Base-by-base conservation (phyloP, 164 flowering plant species). In the Vitis rotundifolia region DNA sequence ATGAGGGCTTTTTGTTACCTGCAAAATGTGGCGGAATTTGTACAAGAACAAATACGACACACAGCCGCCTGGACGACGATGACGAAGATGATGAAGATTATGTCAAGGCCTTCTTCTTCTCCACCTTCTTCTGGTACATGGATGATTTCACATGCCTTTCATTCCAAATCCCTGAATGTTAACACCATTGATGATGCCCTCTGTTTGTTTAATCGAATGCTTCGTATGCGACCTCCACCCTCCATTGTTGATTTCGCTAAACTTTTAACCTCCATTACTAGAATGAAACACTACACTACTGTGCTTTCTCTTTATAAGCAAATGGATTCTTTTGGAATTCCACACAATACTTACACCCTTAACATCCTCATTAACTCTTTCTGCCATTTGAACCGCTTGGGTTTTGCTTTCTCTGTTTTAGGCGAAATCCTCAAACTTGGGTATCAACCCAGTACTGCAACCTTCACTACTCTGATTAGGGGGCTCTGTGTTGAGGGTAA, bases 361-460 rank as follows among this genome's bases (percentile, higher is more conserved):
- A 54, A 48, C 50, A 70, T 79, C 11, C 11, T 79, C 52, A 18
- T 76, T 31, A 79, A 70, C 49, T 70, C 73, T n/a, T 70, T 49
- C 16, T 76, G 77, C 73, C 63, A 53, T 8, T 29, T 73, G 67
- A 44, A 55, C 7, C 60, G 22, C 9, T 56, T 68, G 0, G 64
- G 59, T 49, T 54, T 19, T 3, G 77, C 69, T 8, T 70, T 76
- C 49, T 61, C 77, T 0, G 56, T 79, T 31, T 49, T 79, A 4
- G 81, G 26, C 26, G 26, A 22, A 1, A 22, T 22, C 26, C 26
- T 22, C 0, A 22, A 22, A 22, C 26, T 22, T 22, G 26, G 26
- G 26, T 22, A 22, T 22, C 26, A 22, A 1, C 26, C 26, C 26
- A 22, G 26, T 22, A 22, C 26, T 22, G 26, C 26, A 22, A 22